phyloP scores from a whole-genome alignment of 257 asterid genomes.

The Scutellaria galericulata region DNA sequence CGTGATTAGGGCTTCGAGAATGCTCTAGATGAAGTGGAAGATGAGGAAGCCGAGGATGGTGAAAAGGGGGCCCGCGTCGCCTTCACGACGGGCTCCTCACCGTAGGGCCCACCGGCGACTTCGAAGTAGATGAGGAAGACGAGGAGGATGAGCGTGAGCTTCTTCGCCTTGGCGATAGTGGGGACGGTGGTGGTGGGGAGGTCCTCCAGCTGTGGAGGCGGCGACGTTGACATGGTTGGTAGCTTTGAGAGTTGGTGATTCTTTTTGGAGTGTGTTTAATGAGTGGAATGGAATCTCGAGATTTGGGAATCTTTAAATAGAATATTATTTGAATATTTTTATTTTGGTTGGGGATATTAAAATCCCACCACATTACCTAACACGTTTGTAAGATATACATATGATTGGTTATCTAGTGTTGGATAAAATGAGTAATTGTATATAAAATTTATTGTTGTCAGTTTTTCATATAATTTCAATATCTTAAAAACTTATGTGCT shows the following conservation, averaged over 20 bases:
- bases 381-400: no score
- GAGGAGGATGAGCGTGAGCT: conserved; percentile 76
- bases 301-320: neutral
- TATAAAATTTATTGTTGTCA: no score
- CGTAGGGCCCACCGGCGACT: conserved; percentile 92
- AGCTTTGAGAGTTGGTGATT: neutral
- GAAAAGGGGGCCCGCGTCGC: conserved; percentile 81
- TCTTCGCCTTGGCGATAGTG: conserved; percentile 33
- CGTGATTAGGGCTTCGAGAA: conserved; percentile 85
- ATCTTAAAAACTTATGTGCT: no score
- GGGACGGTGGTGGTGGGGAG: conserved; percentile 46
- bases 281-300: neutral
- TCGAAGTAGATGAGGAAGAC: conserved; percentile 85
- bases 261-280: neutral
- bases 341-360: no score
- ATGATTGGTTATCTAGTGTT: no score
- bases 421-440: no score
- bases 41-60: conserved; percentile 83
- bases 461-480: no score
- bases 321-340: no score
- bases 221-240: conserved; percentile 21
- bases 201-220: conserved; percentile 31
- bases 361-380: no score
- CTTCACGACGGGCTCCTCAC: conserved; percentile 86
- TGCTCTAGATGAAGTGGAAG: conserved; percentile 86